A percentile compares a stretch with the other conserved stretches of the same genome.
Conservation (phyloP, 1,139 yeast genomes). For the Sugiyamaella neomexicana region DNA sequence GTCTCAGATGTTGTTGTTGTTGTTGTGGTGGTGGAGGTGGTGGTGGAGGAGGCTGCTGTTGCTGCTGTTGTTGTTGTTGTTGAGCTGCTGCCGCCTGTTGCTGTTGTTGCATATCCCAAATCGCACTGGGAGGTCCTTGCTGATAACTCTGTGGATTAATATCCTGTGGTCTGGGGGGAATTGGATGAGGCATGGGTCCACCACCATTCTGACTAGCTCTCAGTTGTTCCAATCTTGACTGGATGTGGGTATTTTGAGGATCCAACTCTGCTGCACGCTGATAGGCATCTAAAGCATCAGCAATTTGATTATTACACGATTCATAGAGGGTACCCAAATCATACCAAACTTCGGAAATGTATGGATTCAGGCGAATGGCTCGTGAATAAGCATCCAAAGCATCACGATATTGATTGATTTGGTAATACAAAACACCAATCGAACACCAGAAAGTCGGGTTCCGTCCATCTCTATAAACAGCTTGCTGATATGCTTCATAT, state of each 20-base stretch:
- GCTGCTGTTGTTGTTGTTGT: conserved; percentile 21
- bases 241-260: conserved; percentile 91
- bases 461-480: conserved; percentile 92
- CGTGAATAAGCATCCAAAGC: conserved; percentile 97
- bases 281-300: conserved; percentile 95
- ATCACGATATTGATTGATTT: conserved; percentile 92
- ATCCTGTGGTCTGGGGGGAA: conserved; percentile 43
- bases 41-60: conserved; percentile 19
- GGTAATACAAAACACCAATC: conserved; percentile 94
- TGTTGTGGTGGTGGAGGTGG: conserved; percentile 21
- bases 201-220: conserved; percentile 37
- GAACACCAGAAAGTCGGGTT: conserved; percentile 99
- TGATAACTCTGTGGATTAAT: conserved; percentile 47
- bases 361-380: conserved; percentile 92
- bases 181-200: conserved; percentile 44
- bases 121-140: conserved; percentile 37
- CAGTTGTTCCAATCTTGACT: conserved; percentile 85
- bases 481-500: conserved; percentile 97
- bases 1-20: conserved; percentile 23
- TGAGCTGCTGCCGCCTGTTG: conserved; percentile 20
- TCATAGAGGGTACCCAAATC: conserved; percentile 96
- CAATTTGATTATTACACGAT: conserved; percentile 92
- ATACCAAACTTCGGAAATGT: conserved; percentile 97
- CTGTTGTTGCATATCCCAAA: conserved; percentile 33
- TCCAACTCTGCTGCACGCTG: conserved; percentile 94